Conservation (phyloP, 106 monocot species). For the Platanthera guangdongensis region DNA sequence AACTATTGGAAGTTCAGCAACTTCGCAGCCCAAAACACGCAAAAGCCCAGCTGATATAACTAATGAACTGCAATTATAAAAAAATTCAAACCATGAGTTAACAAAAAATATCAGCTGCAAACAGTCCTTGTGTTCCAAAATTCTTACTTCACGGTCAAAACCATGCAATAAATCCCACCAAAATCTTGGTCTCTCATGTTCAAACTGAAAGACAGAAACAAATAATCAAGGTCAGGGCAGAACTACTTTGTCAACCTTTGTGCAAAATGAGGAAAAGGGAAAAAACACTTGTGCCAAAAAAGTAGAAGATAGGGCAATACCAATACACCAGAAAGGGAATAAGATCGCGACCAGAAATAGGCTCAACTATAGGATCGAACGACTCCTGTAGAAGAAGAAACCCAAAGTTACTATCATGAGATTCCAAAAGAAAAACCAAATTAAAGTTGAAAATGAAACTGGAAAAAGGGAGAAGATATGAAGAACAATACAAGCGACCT, state of each 20-base stretch:
- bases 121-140: not conserved
- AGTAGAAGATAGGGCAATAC: slow-evolving; percentile 25
- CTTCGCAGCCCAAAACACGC: slow-evolving; percentile 71
- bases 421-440: not conserved
- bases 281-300: not conserved
- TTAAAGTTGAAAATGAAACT: not conserved
- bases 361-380: slow-evolving; percentile 92
- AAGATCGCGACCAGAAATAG: slow-evolving; percentile 62
- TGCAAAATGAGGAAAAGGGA: not conserved
- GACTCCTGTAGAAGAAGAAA: slow-evolving; percentile 51
- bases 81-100: not conserved
- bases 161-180: slow-evolving; percentile 82
- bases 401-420: not conserved
- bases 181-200: slow-evolving; percentile 77
- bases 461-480: not conserved
- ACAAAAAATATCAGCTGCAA: not conserved
- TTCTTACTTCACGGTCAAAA: slow-evolving; percentile 68
- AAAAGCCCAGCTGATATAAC: slow-evolving; percentile 77
- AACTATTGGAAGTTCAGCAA: slow-evolving; percentile 91
- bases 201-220: slow-evolving; percentile 24
- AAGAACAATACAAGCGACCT: not conserved
- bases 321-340: slow-evolving; percentile 94
- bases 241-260: not conserved
- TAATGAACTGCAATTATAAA: slow-evolving; percentile 41
- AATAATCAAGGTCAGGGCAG: not conserved